Evolutionary conservation across 257 asterid genomes (phyloP).

Genomic region (Solanum habrochaites): DNA sequence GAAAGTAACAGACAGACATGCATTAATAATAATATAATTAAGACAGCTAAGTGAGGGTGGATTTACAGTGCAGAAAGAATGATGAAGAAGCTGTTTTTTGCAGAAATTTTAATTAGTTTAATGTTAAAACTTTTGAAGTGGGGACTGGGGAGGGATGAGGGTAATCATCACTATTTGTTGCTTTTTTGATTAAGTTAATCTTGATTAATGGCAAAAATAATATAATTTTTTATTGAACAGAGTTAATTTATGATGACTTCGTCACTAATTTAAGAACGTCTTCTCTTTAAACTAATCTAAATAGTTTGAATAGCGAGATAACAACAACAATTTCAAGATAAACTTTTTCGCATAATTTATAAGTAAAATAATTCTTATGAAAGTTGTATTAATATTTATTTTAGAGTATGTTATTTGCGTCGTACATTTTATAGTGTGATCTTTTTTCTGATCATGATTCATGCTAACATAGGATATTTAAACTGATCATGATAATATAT

Average conservation of each 20-base stretch:
- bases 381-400: not conserved
- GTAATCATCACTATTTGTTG: conserved; percentile 22
- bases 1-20: not conserved
- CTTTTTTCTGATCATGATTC: not conserved
- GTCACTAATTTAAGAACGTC: not conserved
- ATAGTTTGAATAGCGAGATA: not conserved
- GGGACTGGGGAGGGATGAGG: conserved; percentile 24
- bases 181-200: not conserved
- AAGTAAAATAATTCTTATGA: not conserved
- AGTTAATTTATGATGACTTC: too few relatives aligned
- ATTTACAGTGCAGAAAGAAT: conserved; percentile 8
- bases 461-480: not conserved
- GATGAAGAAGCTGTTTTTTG: conserved; percentile 3
- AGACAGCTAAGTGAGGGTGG: not conserved
- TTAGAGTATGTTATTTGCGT: too few relatives aligned
- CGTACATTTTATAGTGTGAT: too few relatives aligned
- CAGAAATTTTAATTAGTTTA: not conserved
- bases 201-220: not conserved
- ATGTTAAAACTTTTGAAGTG: not conserved
- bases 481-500: not conserved
- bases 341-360: too few relatives aligned
- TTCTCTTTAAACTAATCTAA: not conserved
- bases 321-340: too few relatives aligned
- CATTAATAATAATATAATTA: not conserved
- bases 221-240: fast-evolving